A percentile compares a stretch with the other conserved stretches of the same genome.
Evolutionary conservation across 2,329 filamentous ascomycete species (phyloP).

Genomic region (Fusarium staphyleae): DNA sequence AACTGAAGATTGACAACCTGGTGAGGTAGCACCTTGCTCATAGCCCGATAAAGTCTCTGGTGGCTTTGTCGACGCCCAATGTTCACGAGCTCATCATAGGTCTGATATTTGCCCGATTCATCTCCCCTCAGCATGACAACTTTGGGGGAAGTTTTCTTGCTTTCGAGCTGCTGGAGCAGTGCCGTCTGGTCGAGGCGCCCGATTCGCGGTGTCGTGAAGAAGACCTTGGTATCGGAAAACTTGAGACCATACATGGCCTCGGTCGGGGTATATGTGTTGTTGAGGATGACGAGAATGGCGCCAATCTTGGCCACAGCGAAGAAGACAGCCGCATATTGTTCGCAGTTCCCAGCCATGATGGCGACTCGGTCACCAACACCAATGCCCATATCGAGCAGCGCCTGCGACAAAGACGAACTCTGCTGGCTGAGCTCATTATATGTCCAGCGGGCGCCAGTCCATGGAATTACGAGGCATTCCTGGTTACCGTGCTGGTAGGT

Average conservation of each 20-base stretch:
- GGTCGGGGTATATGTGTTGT: slow-evolving; percentile 80
- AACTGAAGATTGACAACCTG: slow-evolving; percentile 79
- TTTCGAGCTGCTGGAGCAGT: slow-evolving; percentile 62
- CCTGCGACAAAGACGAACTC: slow-evolving; percentile 67
- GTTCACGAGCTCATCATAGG: slow-evolving; percentile 65
- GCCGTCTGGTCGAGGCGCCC: slow-evolving; percentile 69
- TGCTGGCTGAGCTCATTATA: slow-evolving; percentile 70
- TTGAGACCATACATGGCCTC: slow-evolving; percentile 75
- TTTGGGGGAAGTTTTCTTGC: slow-evolving; percentile 54
- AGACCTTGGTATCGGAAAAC: slow-evolving; percentile 74
- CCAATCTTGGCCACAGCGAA: slow-evolving; percentile 74
- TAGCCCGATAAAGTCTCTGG: slow-evolving; percentile 59
- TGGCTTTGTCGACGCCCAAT: slow-evolving; percentile 58
- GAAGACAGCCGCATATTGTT: slow-evolving; percentile 82
- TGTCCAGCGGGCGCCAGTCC: slow-evolving; percentile 78
- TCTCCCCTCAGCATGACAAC: slow-evolving; percentile 68
- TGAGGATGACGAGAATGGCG: slow-evolving; percentile 76
- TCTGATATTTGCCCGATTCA: slow-evolving; percentile 58
- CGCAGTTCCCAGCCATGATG: slow-evolving; percentile 79
- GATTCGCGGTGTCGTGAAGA: slow-evolving; percentile 76
- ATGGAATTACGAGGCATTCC: slow-evolving; percentile 76
- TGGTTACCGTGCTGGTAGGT: slow-evolving; percentile 68
- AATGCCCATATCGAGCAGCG: slow-evolving; percentile 71
- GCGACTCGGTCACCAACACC: slow-evolving; percentile 73
- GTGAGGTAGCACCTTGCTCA: slow-evolving; percentile 64